These are phyloP conservation scores for Auricularia auricula-judae DNA, from an alignment of 768 basidiomycete species.

Conservation along the genomic window DNA sequence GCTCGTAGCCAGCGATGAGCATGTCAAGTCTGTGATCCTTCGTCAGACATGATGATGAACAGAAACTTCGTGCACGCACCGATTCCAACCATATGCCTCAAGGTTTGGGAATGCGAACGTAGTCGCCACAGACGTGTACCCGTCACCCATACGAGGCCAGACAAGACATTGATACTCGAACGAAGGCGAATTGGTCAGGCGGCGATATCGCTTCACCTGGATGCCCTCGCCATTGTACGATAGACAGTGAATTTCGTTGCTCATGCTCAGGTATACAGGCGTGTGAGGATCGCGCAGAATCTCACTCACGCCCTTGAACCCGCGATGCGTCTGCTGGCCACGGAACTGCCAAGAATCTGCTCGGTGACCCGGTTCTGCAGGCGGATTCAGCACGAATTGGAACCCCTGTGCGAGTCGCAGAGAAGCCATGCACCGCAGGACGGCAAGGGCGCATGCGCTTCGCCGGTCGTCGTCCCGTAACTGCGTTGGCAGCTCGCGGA, in stretches of 20 bases:
- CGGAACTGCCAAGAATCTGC: conserved; percentile 12
- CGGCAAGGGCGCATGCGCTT: conserved; percentile 61
- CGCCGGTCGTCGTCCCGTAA: conserved; percentile 38
- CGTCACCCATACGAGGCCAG: conserved; percentile 84
- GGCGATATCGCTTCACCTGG: conserved; percentile 76
- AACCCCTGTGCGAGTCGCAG: conserved; percentile 89
- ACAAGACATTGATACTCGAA: conserved; percentile 82
- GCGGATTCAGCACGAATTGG: conserved; percentile 68
- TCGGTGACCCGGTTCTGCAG: conserved; percentile 14
- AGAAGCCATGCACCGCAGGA: conserved; percentile 91
- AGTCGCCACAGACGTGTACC: conserved; percentile 71
- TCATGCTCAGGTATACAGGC: conserved; percentile 86
- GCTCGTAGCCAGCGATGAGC: conserved; percentile 74
- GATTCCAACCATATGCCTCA: conserved; percentile 80
- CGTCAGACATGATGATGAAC: not conserved
- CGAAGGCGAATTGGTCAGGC: conserved; percentile 50
- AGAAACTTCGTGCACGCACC: conserved; percentile 29
- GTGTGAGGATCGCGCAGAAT: conserved; percentile 23
- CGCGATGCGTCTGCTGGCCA: conserved; percentile 14
- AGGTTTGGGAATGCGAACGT: conserved; percentile 68
- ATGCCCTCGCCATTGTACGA: conserved; percentile 87
- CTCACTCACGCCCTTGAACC: not conserved
- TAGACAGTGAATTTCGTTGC: conserved; percentile 89
- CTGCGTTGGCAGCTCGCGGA: conserved; percentile 18
- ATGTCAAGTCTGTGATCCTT: conserved; percentile 57